Conservation (phyloP, 306 rosid genomes). For the Corylus avellana region DNA sequence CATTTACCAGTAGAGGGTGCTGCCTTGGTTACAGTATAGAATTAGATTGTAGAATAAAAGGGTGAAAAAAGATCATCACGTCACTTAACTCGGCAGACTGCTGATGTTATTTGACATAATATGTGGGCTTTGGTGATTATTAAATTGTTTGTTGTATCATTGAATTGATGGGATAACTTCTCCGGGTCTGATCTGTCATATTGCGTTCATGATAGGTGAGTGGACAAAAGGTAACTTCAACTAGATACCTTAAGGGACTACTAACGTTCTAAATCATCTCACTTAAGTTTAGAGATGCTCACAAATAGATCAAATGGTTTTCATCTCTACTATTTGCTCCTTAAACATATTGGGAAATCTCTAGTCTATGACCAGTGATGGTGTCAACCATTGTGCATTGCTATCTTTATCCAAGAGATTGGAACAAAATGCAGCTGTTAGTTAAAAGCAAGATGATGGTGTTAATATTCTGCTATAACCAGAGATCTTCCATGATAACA, state of each 20-base stretch:
- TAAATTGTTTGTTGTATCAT: not conserved
- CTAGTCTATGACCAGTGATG: not conserved
- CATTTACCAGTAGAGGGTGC: not conserved
- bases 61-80: not conserved
- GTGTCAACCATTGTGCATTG: not conserved
- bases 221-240: not conserved
- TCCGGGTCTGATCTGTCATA: not conserved
- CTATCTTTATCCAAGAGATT: slow-evolving; percentile 7
- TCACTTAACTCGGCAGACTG: not conserved
- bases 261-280: not conserved
- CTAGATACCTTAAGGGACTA: not conserved
- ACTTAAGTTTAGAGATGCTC: not conserved
- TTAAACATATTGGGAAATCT: not conserved
- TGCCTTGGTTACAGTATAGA: not conserved
- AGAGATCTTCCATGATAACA: not conserved
- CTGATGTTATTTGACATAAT: not conserved
- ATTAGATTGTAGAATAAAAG: no score
- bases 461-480: not conserved
- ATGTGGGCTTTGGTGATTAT: not conserved
- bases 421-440: not conserved
- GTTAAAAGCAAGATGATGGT: not conserved
- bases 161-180: not conserved
- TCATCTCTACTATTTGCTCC: not conserved
- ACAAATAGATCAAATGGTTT: not conserved
- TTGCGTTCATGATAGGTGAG: not conserved